Evolutionary conservation across 257 asterid genomes (phyloP).

Genomic region (Solanum microdontum): DNA sequence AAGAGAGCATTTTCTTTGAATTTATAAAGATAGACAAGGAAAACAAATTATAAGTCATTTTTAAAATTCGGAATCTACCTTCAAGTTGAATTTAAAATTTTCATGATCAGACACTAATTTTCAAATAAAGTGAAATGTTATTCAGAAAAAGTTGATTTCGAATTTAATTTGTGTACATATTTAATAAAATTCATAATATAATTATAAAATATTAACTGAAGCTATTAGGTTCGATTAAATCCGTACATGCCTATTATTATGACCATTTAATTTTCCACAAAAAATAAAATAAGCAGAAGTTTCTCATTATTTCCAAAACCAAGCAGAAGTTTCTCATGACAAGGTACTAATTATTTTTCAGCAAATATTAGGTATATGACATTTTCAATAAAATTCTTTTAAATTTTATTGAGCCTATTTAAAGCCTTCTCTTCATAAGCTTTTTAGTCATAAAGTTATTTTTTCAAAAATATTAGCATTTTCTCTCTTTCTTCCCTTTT

Average conservation of each 20-base stretch:
- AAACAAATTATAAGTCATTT: too few species aligned
- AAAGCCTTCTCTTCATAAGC: background rate
- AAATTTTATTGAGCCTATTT: background rate
- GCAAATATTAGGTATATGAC: background rate
- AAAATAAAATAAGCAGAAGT: background rate
- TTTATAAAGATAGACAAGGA: too few species aligned
- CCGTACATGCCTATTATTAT: background rate
- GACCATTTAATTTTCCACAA: background rate
- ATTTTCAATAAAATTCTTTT: background rate
- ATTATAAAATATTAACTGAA: too few species aligned
- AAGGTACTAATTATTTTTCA: background rate
- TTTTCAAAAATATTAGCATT: background rate
- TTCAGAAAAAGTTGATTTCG: too few species aligned
- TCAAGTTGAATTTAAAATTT: too few species aligned
- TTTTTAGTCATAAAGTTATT: background rate
- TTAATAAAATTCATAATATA: too few species aligned
- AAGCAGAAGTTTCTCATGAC: background rate
- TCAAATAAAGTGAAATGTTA: too few species aligned
- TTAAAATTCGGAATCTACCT: too few species aligned
- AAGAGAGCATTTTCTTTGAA: background rate
- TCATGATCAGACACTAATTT: too few species aligned
- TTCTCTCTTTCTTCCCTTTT: background rate
- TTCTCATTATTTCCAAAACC: background rate
- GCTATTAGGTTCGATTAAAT: background rate
- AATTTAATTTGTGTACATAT: too few species aligned